Evolutionary conservation across 2,329 filamentous ascomycete genomes (phyloP).

Genomic region (Calonectria henricotiae): DNA sequence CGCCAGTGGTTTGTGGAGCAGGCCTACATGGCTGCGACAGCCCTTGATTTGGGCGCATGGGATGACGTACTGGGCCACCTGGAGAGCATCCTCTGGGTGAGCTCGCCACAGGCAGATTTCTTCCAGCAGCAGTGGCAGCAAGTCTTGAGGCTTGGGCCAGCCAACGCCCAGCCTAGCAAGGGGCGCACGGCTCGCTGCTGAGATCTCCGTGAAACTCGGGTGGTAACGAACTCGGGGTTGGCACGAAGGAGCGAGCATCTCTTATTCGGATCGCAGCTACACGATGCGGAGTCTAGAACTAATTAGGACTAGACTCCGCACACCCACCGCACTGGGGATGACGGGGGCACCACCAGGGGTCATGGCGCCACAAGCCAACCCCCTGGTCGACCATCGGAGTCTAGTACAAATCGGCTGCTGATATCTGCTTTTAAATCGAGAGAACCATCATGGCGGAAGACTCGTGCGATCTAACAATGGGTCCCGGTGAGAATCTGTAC

Average conservation of each 20-base stretch:
- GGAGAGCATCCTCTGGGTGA: conserved; percentile 43
- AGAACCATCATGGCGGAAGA: conserved; percentile 4
- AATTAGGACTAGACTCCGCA: conserved; percentile 47
- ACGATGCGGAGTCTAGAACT: conserved; percentile 56
- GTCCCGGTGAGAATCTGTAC: background rate
- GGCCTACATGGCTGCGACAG: conserved; percentile 40
- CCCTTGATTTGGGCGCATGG: conserved; percentile 40
- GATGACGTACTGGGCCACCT: conserved; percentile 40
- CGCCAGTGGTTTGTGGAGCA: conserved; percentile 53
- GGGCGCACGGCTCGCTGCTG: background rate
- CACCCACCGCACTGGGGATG: conserved; percentile 19
- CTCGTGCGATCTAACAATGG: conserved; percentile 1
- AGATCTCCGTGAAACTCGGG: conserved; percentile 11
- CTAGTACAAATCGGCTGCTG: conserved; percentile 46
- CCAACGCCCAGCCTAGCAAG: background rate
- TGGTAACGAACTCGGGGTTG: conserved; percentile 15
- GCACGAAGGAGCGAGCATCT: conserved; percentile 35
- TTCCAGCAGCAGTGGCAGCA: conserved; percentile 42
- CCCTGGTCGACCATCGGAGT: conserved; percentile 42
- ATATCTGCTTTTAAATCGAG: conserved; percentile 37
- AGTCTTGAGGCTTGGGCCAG: conserved; percentile 30
- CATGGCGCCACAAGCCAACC: conserved; percentile 9
- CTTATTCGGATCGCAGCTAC: conserved; percentile 11
- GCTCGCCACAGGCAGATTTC: conserved; percentile 34
- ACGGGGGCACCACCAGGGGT: background rate